Percentiles rank a stretch among this genome's conserved stretches.
Conservation (phyloP, 257 asterid species). For the Solanum gandarillasii region DNA sequence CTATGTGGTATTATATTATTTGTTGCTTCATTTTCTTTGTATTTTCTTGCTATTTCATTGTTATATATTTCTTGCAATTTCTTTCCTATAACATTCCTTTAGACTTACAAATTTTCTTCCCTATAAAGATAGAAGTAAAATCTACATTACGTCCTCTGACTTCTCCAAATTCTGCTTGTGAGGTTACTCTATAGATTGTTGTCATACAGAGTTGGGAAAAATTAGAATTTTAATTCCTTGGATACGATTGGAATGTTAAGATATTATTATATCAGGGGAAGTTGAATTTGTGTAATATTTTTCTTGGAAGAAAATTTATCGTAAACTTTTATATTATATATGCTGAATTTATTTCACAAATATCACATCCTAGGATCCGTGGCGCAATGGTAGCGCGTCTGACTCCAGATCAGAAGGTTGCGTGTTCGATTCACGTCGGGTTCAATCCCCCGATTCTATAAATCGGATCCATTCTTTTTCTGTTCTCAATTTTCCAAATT, state of each 20-base stretch:
- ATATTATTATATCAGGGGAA: no score
- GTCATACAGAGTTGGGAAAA: no score
- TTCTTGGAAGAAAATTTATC: no score
- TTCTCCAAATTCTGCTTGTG: neutral
- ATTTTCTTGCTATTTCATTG: neutral
- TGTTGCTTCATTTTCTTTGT: neutral
- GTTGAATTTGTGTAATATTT: neutral
- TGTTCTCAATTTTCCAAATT: neutral
- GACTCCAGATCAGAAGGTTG: slow-evolving; percentile 99
- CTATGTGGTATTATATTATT: no score
- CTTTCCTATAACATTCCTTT: neutral
- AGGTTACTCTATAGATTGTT: no score
- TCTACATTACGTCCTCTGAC: neutral
- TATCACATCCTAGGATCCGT: slow-evolving; percentile 34
- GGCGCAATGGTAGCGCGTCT: slow-evolving; percentile 99
- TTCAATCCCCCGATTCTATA: slow-evolving; percentile 14
- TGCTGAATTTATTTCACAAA: accelerated
- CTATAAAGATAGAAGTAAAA: neutral
- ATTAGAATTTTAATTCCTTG: neutral
- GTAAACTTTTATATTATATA: no score
- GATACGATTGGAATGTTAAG: neutral
- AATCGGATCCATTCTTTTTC: neutral
- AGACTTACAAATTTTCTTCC: neutral
- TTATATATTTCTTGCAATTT: neutral
- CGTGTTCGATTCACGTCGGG: slow-evolving; percentile 92